Evolutionary conservation across 1,139 yeast genomes (phyloP).

Genomic region (Oligophagozyma castellii): DNA sequence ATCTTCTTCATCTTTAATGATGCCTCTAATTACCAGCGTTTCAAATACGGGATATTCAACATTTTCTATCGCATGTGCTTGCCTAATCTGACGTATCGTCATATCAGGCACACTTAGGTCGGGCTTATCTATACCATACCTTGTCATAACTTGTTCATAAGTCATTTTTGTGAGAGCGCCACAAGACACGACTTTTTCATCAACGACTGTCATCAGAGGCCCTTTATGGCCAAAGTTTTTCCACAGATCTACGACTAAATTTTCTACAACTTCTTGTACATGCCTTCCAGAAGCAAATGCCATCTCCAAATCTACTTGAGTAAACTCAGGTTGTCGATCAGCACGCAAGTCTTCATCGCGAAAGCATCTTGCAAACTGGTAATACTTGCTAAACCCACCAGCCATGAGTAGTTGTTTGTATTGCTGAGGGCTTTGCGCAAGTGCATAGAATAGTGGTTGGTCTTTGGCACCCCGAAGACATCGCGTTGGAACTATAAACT

Average conservation of each 20-base stretch:
- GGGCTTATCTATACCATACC: conserved; percentile 90
- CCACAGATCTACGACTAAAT: conserved; percentile 46
- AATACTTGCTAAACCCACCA: conserved; percentile 75
- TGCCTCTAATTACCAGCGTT: conserved; percentile 47
- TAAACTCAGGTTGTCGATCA: conserved; percentile 95
- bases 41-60: conserved; percentile 45
- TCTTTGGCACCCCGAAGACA: conserved; percentile 12
- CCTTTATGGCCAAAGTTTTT: conserved; percentile 16
- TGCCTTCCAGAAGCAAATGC: conserved; percentile 59
- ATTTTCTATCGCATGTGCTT: conserved; percentile 19
- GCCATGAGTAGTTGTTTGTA: conserved; percentile 92
- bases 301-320: conserved; percentile 93
- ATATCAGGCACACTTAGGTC: conserved; percentile 55
- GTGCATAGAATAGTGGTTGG: conserved; percentile 56
- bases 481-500: conserved; percentile 86
- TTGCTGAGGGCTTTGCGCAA: conserved; percentile 97
- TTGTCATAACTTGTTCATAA: conserved; percentile 55
- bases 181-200: conserved; percentile 12
- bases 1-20: conserved; percentile 26
- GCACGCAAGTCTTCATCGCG: conserved; percentile 91
- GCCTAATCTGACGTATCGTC: conserved; percentile 36
- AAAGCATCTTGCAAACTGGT: conserved; percentile 86
- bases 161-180: conserved; percentile 23
- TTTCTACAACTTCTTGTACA: conserved; percentile 54
- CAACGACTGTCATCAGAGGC: conserved; percentile 16